A percentile compares a stretch with the other conserved stretches of the same genome.
Conservation (phyloP, 2,329 filamentous ascomycete genomes). For the Amesomyces nigricolor region DNA sequence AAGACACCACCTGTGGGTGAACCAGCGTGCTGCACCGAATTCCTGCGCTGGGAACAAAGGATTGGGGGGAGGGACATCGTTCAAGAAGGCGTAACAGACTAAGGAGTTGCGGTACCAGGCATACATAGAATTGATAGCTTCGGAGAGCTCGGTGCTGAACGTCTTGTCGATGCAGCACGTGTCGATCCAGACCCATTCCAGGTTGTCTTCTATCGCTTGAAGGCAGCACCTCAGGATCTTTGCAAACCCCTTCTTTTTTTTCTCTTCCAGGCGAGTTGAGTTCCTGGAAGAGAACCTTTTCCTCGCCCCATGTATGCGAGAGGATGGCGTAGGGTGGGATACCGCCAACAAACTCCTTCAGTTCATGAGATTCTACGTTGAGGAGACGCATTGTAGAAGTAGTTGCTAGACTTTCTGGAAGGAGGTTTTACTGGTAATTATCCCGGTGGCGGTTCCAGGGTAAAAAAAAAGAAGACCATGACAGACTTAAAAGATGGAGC, state of each 20-base stretch:
- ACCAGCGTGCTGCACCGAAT: constrained; percentile 1
- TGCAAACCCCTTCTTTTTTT: neutral
- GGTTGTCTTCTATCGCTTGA: neutral
- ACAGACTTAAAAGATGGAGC: too few species aligned
- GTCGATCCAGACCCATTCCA: constrained; percentile 9
- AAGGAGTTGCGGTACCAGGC: constrained; percentile 1
- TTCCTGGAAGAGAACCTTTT: neutral
- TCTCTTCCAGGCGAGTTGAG: neutral
- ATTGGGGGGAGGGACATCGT: neutral
- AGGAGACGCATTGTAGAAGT: constrained; percentile 4
- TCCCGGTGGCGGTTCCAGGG: too few species aligned
- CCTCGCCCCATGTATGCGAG: constrained; percentile 1
- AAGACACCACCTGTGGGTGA: constrained; percentile 8
- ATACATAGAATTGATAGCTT: constrained; percentile 3
- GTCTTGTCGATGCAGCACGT: constrained; percentile 12
- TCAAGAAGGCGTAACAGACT: constrained; percentile 4
- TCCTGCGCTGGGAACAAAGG: neutral
- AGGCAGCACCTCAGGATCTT: neutral
- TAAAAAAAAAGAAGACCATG: too few species aligned
- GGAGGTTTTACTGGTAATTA: too few species aligned
- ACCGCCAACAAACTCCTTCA: neutral
- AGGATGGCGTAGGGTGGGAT: constrained; percentile 2
- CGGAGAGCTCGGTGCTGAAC: constrained; percentile 1
- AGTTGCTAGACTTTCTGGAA: too few species aligned
- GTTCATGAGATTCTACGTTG: neutral